Percentiles rank a stretch among this genome's conserved stretches.
Evolutionary conservation across 2,329 filamentous ascomycete species (phyloP).

Genomic region (Orbilia ellipsospora): DNA sequence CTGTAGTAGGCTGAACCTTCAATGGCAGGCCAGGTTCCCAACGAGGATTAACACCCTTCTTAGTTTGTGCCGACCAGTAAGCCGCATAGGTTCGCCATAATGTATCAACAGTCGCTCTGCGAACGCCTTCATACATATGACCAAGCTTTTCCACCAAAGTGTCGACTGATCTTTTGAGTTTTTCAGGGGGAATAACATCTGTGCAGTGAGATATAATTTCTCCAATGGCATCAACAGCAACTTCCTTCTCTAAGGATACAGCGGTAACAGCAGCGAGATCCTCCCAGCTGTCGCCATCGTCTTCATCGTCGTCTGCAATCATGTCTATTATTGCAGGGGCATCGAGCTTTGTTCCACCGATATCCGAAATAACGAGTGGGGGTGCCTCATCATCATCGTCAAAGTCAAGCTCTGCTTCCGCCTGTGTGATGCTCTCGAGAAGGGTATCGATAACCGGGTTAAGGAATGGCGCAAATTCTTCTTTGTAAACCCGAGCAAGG

Average conservation of each 20-base stretch:
- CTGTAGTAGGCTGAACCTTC: slow-evolving; percentile 79
- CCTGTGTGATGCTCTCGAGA: slow-evolving; percentile 85
- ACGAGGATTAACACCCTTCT: slow-evolving; percentile 75
- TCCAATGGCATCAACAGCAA: slow-evolving; percentile 92
- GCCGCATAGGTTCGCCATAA: slow-evolving; percentile 93
- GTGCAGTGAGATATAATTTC: slow-evolving; percentile 91
- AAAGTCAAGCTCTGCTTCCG: slow-evolving; percentile 82
- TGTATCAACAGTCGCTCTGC: slow-evolving; percentile 89
- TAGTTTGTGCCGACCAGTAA: slow-evolving; percentile 87
- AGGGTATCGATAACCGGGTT: slow-evolving; percentile 81
- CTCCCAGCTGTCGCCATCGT: slow-evolving; percentile 85
- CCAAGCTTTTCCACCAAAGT: slow-evolving; percentile 82
- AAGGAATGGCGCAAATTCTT: slow-evolving; percentile 82
- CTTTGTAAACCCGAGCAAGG: slow-evolving; percentile 91
- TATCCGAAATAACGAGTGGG: slow-evolving; percentile 62
- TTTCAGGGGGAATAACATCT: slow-evolving; percentile 77
- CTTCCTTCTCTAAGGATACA: slow-evolving; percentile 94
- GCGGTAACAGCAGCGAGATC: slow-evolving; percentile 86
- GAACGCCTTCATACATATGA: slow-evolving; percentile 91
- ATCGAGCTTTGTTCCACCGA: slow-evolving; percentile 65
- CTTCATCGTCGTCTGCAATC: slow-evolving; percentile 74
- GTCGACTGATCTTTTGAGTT: slow-evolving; percentile 88
- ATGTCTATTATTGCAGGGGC: slow-evolving; percentile 62
- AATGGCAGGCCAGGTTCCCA: slow-evolving; percentile 90
- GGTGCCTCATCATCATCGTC: slow-evolving; percentile 64